A percentile compares a stretch with the other conserved stretches of the same genome.
Evolutionary conservation across 2,329 filamentous ascomycete genomes (phyloP).

Genomic region (Beauveria scarabaeidicola): DNA sequence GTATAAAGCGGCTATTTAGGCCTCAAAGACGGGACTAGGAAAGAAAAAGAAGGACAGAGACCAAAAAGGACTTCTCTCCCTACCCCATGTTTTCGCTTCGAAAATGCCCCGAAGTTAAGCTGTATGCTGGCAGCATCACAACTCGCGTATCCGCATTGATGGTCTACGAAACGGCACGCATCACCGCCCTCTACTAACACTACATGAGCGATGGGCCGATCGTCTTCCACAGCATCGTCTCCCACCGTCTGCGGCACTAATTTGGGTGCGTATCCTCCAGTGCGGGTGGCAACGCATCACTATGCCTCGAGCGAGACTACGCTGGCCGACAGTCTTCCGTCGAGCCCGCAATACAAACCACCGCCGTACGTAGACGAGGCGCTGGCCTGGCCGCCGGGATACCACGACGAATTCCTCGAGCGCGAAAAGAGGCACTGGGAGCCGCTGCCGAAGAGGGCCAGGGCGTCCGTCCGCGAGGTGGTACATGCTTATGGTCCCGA

Average conservation of each 20-base stretch:
- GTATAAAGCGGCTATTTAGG: background rate
- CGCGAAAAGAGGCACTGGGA: background rate
- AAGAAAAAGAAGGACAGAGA: background rate
- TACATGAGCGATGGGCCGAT: background rate
- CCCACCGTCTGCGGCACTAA: too few species aligned
- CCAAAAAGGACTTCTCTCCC: background rate
- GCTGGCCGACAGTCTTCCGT: constrained; percentile 1
- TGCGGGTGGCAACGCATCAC: background rate
- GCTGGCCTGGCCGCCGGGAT: background rate
- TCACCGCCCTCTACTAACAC: background rate
- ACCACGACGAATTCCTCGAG: background rate
- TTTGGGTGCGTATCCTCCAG: background rate
- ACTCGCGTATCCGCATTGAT: background rate
- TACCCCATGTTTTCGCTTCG: background rate
- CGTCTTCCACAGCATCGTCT: background rate
- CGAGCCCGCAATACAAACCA: background rate
- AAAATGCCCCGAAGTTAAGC: background rate
- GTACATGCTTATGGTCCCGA: too few species aligned
- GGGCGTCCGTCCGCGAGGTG: too few species aligned
- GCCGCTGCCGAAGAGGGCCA: background rate
- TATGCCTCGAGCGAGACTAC: constrained; percentile 3
- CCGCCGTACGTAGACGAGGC: constrained; percentile 5
- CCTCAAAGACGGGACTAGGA: background rate
- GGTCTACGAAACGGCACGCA: background rate
- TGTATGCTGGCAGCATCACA: background rate